A percentile compares a stretch with the other conserved stretches of the same genome.
These are phyloP conservation scores for Podospora anserina DNA, from an alignment of 495 filamentous ascomycete genomes.

Conservation along the genomic window DNA sequence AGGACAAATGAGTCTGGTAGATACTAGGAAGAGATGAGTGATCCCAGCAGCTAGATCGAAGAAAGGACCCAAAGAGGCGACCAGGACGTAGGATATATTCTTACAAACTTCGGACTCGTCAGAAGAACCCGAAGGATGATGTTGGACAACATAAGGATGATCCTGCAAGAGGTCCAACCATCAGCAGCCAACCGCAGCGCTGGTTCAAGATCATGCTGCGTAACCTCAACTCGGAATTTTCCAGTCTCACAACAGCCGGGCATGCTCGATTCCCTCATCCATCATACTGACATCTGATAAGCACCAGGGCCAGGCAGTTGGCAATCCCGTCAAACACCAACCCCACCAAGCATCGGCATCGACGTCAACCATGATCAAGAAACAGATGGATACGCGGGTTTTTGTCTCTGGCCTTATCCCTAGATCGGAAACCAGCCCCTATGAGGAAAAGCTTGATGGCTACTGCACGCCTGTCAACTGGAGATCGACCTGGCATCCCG, in stretches of 20 bases:
- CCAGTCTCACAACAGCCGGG: neutral
- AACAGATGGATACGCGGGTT: neutral
- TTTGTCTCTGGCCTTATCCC: neutral
- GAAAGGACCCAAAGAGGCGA: too few species aligned
- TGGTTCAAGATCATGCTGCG: neutral
- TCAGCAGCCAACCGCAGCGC: neutral
- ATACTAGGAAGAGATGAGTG: too few species aligned
- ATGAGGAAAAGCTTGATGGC: neutral
- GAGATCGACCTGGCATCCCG: neutral
- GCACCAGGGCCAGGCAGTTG: neutral
- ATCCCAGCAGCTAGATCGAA: too few species aligned
- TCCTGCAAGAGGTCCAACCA: too few species aligned
- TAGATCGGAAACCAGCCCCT: neutral
- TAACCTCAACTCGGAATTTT: neutral
- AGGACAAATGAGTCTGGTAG: too few species aligned
- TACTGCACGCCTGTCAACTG: neutral
- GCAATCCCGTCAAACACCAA: neutral
- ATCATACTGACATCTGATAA: neutral
- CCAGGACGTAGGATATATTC: too few species aligned
- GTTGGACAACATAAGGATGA: too few species aligned
- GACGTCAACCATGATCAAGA: neutral
- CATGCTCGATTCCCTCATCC: neutral
- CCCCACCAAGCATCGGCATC: neutral
- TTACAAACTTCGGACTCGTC: too few species aligned
- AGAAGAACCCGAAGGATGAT: neutral